Percentiles rank a stretch among this genome's conserved stretches.
Evolutionary conservation across 2,329 filamentous ascomycete genomes (phyloP).

Genomic region (Massarina eburnea): DNA sequence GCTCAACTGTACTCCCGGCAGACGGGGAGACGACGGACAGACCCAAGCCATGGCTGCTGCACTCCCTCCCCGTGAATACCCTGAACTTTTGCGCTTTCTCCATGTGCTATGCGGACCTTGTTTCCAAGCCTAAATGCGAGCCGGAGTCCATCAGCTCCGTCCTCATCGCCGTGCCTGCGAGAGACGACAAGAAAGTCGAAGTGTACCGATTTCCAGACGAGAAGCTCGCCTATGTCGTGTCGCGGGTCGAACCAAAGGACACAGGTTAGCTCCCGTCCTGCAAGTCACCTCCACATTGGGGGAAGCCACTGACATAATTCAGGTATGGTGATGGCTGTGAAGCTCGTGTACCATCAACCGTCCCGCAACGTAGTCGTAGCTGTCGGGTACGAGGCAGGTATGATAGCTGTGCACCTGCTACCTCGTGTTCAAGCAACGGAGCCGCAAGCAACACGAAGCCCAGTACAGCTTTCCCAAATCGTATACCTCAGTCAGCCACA

Average conservation of each 20-base stretch:
- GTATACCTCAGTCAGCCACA: constrained; percentile 70
- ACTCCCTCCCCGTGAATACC: constrained; percentile 83
- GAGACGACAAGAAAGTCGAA: constrained; percentile 63
- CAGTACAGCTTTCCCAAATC: constrained; percentile 46
- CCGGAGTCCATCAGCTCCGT: constrained; percentile 41
- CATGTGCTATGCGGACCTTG: constrained; percentile 48
- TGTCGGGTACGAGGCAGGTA: constrained; percentile 84
- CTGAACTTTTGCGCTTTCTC: constrained; percentile 93
- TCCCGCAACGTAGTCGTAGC: constrained; percentile 60
- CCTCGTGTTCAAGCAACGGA: constrained; percentile 34
- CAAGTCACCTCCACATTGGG: constrained; percentile 7
- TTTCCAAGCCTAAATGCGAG: not conserved
- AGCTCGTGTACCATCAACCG: constrained; percentile 26
- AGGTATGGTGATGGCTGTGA: constrained; percentile 89
- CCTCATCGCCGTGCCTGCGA: constrained; percentile 73
- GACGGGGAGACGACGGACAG: constrained; percentile 55
- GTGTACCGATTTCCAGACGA: constrained; percentile 81
- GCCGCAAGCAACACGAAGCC: constrained; percentile 49
- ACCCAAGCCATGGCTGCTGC: constrained; percentile 78
- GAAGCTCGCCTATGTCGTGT: constrained; percentile 63
- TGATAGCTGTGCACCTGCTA: constrained; percentile 66
- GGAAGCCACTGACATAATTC: constrained; percentile 43
- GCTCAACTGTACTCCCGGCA: constrained; percentile 72
- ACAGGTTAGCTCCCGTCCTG: constrained; percentile 37
- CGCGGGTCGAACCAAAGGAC: constrained; percentile 47